Evolutionary conservation across 140 eudicot genomes (phyloP).

Genomic region (Ambrosia hybrid): DNA sequence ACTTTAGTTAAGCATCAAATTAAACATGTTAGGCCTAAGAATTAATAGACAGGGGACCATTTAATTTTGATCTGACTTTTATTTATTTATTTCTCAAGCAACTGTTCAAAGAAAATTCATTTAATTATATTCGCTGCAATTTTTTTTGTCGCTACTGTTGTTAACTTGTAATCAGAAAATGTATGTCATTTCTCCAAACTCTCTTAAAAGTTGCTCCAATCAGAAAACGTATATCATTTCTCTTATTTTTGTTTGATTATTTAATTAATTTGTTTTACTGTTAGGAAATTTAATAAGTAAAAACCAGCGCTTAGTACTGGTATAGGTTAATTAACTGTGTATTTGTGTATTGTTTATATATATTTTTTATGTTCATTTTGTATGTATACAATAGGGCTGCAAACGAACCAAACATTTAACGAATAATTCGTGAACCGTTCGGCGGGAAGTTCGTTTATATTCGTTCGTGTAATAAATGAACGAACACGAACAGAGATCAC

Average conservation of each 20-base stretch:
- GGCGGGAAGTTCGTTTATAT: no score
- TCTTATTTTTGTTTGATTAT: background rate
- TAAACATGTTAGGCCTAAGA: conserved; percentile 38
- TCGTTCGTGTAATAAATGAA: no score
- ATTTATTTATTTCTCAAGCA: background rate
- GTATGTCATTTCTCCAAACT: background rate
- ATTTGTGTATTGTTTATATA: no score
- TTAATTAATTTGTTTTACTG: no score
- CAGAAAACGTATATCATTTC: background rate
- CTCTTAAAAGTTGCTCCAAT: background rate
- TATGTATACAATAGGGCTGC: no score
- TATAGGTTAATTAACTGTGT: no score
- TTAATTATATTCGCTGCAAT: background rate
- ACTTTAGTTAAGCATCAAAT: conserved; percentile 29
- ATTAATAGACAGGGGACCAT: conserved; percentile 40
- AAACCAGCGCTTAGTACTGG: no score
- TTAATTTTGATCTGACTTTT: conserved; percentile 23
- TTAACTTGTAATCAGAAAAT: conserved; percentile 1
- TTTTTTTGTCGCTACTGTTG: background rate
- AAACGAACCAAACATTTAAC: no score
- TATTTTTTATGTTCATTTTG: no score
- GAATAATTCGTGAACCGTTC: no score
- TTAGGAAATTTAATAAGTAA: no score
- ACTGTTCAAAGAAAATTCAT: background rate
- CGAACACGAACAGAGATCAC: no score